Base-by-base conservation (phyloP, 2,329 filamentous ascomycete species). In the Aspergillus arachidicola region DNA sequence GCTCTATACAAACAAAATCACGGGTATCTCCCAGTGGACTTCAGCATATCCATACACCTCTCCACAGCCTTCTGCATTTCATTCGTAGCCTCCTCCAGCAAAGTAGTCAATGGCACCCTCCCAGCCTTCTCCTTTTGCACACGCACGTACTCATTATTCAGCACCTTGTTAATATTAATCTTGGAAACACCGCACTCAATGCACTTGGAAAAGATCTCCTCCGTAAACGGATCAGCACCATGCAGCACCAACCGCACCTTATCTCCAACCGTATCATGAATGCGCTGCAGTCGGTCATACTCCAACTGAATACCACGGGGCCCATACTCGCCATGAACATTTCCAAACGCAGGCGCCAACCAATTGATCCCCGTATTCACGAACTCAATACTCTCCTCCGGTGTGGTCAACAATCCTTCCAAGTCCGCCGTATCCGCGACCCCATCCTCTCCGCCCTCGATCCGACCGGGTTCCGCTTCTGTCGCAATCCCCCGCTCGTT, bases 321-420 rank as follows among this genome's bases (percentile, higher is more conserved):
- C 0, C 89, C 89, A 76, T 93, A 92, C 69, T 88, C 86, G 6
- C 90, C 90, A 76, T 93, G 90, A 51, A 93, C 87, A 70, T 92
- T 93, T 4, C 90, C 90, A 78, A 93, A 91, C 0, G 89, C 89
- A 0, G 90, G 91, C 3, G 91, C 91, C 16, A 93, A 79, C 80
- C 89, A 89, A 70, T 93, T 88, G 71, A 93, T 90, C 0, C 89
- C 90, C 12, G 89, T 90, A 2, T 81, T 84, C 4, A 91, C 84
- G 69, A 93, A 93, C 70, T 91, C 87, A 66, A 87, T 83, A 9
- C 88, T 89, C 76, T 93, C 86, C 65, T 90, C 88, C 0, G 86
- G 84, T 0, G 88, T 91, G 0, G 90, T 93, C 67, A 92, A 77
- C 64, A 89, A 75, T 0, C 86, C 87, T 68, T 87, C 84, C 57